Percentiles rank a stretch among this genome's conserved stretches.
These are phyloP conservation scores for Apostasia shenzhenica DNA, from an alignment of 106 monocot species.

Conservation along the genomic window DNA sequence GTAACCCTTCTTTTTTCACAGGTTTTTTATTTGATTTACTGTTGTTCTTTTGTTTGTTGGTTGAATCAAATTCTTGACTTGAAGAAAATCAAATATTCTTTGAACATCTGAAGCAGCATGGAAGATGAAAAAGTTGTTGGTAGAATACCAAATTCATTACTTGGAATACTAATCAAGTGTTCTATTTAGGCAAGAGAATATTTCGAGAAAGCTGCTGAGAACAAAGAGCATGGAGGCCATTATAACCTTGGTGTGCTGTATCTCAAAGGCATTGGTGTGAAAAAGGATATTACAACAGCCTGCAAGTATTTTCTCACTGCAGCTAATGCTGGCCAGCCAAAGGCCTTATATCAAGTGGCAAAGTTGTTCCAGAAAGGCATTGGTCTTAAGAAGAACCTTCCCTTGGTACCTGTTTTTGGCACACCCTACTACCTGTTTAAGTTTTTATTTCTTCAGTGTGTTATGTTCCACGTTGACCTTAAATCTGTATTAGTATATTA, in stretches of 20 bases:
- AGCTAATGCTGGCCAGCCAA: constrained; percentile 86
- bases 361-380: constrained; percentile 91
- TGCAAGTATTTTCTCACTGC: constrained; percentile 64
- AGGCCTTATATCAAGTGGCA: constrained; percentile 90
- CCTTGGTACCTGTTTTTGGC: constrained; percentile 34
- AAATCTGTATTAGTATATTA: background rate
- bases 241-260: constrained; percentile 89
- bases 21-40: too few species aligned
- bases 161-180: background rate
- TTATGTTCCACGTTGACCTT: background rate
- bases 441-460: background rate
- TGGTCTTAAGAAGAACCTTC: constrained; percentile 73
- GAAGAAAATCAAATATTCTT: too few species aligned
- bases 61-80: too few species aligned
- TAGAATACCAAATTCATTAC: background rate
- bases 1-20: too few species aligned
- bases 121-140: too few species aligned
- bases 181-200: constrained; percentile 70
- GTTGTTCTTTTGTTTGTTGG: too few species aligned
- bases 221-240: constrained; percentile 74
- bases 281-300: constrained; percentile 54
- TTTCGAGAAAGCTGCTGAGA: constrained; percentile 80
- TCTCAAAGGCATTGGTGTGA: constrained; percentile 89
- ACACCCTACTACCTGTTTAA: background rate
- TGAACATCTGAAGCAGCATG: too few species aligned